A percentile compares a stretch with the other conserved stretches of the same genome.
Evolutionary conservation across 2,329 filamentous ascomycete species (phyloP).

Genomic region (Aphanocladium album): DNA sequence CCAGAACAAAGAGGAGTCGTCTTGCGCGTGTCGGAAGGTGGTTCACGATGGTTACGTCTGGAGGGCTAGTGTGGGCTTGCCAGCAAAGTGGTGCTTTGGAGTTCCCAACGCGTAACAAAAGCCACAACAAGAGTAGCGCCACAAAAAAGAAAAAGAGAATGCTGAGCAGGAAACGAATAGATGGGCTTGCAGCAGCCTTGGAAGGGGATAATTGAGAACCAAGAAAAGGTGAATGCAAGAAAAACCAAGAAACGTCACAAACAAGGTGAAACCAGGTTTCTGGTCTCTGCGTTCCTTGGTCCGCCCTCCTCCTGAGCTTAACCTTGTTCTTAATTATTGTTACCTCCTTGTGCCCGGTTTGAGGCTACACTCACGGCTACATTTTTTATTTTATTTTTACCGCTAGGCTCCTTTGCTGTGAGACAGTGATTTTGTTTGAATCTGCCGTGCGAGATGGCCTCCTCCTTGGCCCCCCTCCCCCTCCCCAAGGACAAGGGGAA

Average conservation of each 20-base stretch:
- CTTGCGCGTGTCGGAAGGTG: background rate
- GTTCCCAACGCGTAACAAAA: background rate
- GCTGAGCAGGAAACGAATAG: background rate
- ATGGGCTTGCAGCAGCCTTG: background rate
- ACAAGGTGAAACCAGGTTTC: background rate
- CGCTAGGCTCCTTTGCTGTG: background rate
- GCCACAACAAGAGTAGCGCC: background rate
- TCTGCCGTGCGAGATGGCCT: background rate
- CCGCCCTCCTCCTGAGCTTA: conserved; percentile 2
- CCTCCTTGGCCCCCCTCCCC: too few relatives aligned
- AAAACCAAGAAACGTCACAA: background rate
- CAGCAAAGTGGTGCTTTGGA: background rate
- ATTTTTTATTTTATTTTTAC: too few relatives aligned
- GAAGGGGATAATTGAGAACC: background rate
- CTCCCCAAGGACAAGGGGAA: background rate
- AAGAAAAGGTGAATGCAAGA: background rate
- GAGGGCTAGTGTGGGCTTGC: background rate
- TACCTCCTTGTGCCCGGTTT: background rate
- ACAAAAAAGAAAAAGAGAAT: background rate
- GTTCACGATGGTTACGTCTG: conserved; percentile 3
- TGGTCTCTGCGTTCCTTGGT: background rate
- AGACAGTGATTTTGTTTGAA: conserved; percentile 11
- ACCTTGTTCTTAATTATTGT: background rate
- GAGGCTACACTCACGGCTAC: background rate
- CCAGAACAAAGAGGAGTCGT: background rate